These are phyloP conservation scores for Colletotrichum noveboracense DNA, from an alignment of 2,329 filamentous ascomycete species.

Conservation along the genomic window DNA sequence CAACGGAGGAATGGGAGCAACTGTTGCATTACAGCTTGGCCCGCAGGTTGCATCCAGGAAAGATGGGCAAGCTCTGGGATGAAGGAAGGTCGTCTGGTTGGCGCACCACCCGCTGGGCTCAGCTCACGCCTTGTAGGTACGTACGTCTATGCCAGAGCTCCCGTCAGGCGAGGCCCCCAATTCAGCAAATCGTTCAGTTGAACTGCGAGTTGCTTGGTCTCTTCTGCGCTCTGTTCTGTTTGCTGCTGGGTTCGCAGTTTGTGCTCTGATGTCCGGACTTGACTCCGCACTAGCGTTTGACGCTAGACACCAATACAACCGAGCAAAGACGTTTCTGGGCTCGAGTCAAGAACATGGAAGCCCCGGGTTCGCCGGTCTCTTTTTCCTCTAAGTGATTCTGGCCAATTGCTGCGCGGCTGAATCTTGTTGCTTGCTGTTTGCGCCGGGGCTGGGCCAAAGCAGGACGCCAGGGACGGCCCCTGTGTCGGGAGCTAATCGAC, in stretches of 20 bases:
- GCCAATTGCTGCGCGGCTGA: neutral
- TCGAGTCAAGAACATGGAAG: neutral
- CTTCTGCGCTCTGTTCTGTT: neutral
- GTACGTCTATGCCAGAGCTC: conserved; percentile 6
- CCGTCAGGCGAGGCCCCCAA: neutral
- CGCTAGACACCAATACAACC: conserved; percentile 8
- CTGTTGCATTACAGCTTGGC: neutral
- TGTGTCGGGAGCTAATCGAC: conserved; percentile 17
- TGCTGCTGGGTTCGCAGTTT: neutral
- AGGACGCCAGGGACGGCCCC: conserved; percentile 2
- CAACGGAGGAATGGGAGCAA: neutral
- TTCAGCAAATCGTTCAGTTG: neutral
- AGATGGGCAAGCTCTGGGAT: neutral
- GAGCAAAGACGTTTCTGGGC: conserved; percentile 6
- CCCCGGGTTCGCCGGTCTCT: neutral
- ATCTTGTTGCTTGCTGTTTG: neutral
- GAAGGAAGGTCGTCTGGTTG: neutral
- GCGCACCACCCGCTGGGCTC: neutral
- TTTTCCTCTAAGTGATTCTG: neutral
- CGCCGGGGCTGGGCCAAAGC: neutral
- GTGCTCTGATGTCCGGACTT: conserved; percentile 17
- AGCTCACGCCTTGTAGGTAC: neutral
- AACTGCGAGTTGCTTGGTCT: conserved; percentile 12
- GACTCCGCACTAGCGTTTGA: conserved; percentile 20
- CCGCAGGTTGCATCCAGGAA: neutral